Percentiles rank a stretch among this genome's conserved stretches.
Conservation (phyloP, 2,329 filamentous ascomycete genomes). For the Fonsecaea monophora region DNA sequence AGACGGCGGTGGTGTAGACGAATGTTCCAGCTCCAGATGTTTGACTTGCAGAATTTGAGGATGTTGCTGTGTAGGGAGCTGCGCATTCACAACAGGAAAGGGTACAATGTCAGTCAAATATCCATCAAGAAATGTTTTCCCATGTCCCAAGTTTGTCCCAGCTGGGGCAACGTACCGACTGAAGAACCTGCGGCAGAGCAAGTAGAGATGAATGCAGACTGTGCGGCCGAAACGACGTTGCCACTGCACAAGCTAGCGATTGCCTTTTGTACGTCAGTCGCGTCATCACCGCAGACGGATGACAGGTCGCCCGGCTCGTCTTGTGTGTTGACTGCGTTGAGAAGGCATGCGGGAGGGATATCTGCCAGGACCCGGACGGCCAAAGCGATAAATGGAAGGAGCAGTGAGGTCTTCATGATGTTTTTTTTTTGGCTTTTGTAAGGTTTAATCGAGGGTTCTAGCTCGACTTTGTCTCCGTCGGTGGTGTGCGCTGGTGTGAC, state of each 20-base stretch:
- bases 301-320: constrained; percentile 49
- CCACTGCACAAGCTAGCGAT: constrained; percentile 48
- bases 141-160: not conserved
- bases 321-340: constrained; percentile 56
- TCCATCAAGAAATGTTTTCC: not conserved
- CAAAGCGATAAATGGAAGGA: constrained; percentile 56
- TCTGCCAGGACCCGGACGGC: constrained; percentile 51
- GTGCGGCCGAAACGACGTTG: constrained; percentile 42
- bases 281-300: constrained; percentile 48
- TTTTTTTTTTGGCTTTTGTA: constrained; percentile 14
- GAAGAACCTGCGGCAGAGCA: constrained; percentile 50
- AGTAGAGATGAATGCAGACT: constrained; percentile 49
- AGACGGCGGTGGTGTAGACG: constrained; percentile 40
- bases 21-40: constrained; percentile 33
- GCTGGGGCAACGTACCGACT: constrained; percentile 48
- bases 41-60: constrained; percentile 38
- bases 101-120: not conserved
- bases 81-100: constrained; percentile 6
- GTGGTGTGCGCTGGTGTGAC: constrained; percentile 10
- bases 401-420: constrained; percentile 40
- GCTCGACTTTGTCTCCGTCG: constrained; percentile 8
- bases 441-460: constrained; percentile 5
- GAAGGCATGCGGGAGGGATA: constrained; percentile 58
- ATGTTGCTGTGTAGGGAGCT: constrained; percentile 43
- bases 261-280: constrained; percentile 46